These are phyloP conservation scores for Sphaerosporella brunnea DNA, from an alignment of 495 filamentous ascomycete genomes.

Conservation along the genomic window DNA sequence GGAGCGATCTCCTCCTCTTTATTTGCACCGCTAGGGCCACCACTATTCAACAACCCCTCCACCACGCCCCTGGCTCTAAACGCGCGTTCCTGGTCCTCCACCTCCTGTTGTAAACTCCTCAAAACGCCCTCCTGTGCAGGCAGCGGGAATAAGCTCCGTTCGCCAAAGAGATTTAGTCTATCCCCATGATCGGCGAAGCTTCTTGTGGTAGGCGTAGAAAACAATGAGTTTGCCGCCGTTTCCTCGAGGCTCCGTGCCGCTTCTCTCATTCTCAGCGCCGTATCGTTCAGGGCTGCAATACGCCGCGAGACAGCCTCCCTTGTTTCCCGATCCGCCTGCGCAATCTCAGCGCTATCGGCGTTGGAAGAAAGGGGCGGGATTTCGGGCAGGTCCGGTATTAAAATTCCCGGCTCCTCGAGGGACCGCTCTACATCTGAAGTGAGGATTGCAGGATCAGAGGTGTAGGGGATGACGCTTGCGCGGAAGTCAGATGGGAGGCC, in stretches of 20 bases:
- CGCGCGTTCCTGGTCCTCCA: conserved; percentile 11
- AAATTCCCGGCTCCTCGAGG: conserved; percentile 20
- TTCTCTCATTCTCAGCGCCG: conserved; percentile 11
- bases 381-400: too few relatives aligned
- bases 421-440: not conserved
- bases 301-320: conserved; percentile 14
- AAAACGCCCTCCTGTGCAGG: conserved; percentile 14
- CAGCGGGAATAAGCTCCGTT: conserved; percentile 15
- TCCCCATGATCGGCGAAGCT: conserved; percentile 13
- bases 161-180: conserved; percentile 14
- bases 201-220: conserved; percentile 3
- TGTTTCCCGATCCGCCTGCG: conserved; percentile 16
- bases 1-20: not conserved
- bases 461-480: not conserved
- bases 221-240: not conserved
- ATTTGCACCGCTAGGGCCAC: not conserved
- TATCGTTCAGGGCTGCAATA: conserved; percentile 18
- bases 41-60: conserved; percentile 12
- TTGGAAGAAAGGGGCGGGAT: conserved; percentile 12
- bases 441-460: not conserved
- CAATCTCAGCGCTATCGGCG: conserved; percentile 9
- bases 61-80: conserved; percentile 11
- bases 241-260: conserved; percentile 1
- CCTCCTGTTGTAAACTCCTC: conserved; percentile 12
- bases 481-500: conserved; percentile 4